Conservation (phyloP, 2,329 filamentous ascomycete species). For the Colletotrichum destructivum region DNA sequence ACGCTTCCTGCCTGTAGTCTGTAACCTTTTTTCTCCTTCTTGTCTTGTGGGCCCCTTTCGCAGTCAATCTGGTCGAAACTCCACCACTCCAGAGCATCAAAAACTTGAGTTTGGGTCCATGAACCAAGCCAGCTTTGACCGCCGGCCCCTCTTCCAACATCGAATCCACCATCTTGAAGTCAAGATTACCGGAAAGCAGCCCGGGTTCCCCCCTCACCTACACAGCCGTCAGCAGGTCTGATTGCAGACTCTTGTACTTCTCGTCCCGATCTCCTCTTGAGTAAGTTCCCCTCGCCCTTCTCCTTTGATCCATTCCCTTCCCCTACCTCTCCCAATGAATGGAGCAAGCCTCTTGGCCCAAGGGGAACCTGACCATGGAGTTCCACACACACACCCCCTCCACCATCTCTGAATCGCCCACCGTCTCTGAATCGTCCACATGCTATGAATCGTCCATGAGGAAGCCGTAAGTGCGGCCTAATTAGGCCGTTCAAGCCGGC, state of each 20-base stretch:
- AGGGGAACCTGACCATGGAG: neutral
- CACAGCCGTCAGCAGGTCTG: neutral
- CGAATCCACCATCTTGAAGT: neutral
- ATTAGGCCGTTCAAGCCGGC: neutral
- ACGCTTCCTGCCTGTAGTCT: no score
- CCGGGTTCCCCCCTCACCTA: neutral
- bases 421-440: no score
- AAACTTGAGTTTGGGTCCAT: neutral
- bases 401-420: neutral
- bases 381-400: no score
- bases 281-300: neutral
- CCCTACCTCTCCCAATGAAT: neutral
- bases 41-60: no score
- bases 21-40: no score
- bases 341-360: neutral
- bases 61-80: no score
- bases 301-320: neutral
- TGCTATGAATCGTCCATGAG: no score
- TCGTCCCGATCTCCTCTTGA: fast-evolving
- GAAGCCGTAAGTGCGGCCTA: neutral
- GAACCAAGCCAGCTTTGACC: neutral
- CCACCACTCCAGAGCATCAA: neutral
- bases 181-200: neutral
- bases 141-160: no score
- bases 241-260: no score